These are phyloP conservation scores for Trifolium subterraneum DNA, from an alignment of 306 rosid species.

Conservation along the genomic window DNA sequence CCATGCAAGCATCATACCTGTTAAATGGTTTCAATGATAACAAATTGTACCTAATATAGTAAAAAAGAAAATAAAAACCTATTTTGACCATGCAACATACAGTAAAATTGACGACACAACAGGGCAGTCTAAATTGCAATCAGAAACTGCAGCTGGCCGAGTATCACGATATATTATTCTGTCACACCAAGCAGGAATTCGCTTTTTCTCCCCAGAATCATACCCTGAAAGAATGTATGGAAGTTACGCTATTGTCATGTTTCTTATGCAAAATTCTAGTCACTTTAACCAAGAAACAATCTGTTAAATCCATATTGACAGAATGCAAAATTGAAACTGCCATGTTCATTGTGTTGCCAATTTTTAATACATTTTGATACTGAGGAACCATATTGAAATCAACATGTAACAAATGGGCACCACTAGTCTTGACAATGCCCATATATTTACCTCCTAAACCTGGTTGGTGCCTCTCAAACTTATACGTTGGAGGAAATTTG, in stretches of 20 bases:
- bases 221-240: conserved; percentile 63
- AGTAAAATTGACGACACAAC: conserved; percentile 79
- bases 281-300: conserved; percentile 21
- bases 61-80: conserved; percentile 24
- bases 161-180: conserved; percentile 95
- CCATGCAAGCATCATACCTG: conserved; percentile 99
- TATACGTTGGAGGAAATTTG: conserved; percentile 96
- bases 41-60: conserved; percentile 4
- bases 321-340: conserved; percentile 36
- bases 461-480: conserved; percentile 87
- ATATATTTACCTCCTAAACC: conserved; percentile 83
- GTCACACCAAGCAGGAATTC: conserved; percentile 99
- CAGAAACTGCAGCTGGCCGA: conserved; percentile 60
- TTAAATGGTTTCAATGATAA: conserved; percentile 42
- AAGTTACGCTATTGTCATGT: conserved; percentile 28
- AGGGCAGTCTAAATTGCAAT: conserved; percentile 86
- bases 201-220: conserved; percentile 97
- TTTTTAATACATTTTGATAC: conserved; percentile 21
- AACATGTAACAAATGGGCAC: neutral
- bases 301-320: conserved; percentile 27
- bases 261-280: conserved; percentile 22
- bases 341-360: conserved; percentile 32
- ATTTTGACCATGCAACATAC: conserved; percentile 59
- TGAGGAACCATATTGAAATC: conserved; percentile 32
- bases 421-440: conserved; percentile 21